phyloP scores from a whole-genome alignment of 2,329 filamentous ascomycete species.

The Ceratocystis albifundus region DNA sequence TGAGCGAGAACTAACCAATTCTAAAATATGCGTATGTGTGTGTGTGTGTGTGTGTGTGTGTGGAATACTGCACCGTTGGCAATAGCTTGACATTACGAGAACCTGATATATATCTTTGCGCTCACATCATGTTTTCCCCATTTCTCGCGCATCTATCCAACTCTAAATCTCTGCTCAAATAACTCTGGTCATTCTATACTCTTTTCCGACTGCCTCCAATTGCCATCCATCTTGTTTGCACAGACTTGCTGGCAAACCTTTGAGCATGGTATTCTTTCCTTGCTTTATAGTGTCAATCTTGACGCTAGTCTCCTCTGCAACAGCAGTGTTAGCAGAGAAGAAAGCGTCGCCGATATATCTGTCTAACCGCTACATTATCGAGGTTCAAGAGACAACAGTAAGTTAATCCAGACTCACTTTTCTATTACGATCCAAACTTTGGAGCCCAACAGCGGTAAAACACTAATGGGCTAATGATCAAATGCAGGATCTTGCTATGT shows the following conservation, averaged over 20 bases:
- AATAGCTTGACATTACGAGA: neutral
- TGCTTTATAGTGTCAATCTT: conserved; percentile 31
- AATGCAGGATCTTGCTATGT: conserved; percentile 34
- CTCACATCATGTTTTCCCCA: neutral
- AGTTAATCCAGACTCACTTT: conserved; percentile 21
- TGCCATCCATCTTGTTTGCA: neutral
- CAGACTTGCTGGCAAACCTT: neutral
- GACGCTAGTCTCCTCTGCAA: conserved; percentile 29
- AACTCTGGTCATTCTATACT: neutral
- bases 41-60: too few species aligned
- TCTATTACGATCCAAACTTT: neutral
- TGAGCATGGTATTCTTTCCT: conserved; percentile 32
- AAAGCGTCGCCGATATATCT: conserved; percentile 25
- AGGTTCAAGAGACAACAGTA: conserved; percentile 42
- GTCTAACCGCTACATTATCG: conserved; percentile 42
- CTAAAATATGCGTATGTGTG: neutral
- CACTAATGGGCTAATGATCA: neutral
- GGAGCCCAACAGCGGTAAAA: neutral
- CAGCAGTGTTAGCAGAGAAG: conserved; percentile 23
- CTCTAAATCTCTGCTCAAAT: neutral
- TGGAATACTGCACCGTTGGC: too few species aligned
- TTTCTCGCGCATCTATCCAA: neutral
- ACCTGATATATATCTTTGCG: neutral
- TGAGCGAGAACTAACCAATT: neutral
- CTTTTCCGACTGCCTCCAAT: neutral